These are phyloP conservation scores for Eutrema japonicum DNA, from an alignment of 345 rosid genomes.

Conservation along the genomic window DNA sequence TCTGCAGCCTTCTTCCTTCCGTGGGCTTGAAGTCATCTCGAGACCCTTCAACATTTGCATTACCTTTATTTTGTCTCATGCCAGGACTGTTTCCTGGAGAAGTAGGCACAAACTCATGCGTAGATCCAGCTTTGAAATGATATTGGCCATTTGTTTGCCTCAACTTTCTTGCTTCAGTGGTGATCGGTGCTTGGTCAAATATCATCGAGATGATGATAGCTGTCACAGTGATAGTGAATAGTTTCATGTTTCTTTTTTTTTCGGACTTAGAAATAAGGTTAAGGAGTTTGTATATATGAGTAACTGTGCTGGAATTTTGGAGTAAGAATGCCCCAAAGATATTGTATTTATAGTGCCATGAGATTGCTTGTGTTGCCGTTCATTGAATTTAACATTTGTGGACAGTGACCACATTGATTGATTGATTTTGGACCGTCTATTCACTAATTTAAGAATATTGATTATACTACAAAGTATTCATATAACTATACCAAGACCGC, in stretches of 20 bases:
- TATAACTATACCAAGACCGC: background rate
- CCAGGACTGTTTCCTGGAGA: slow-evolving; percentile 53
- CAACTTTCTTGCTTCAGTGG: slow-evolving; percentile 36
- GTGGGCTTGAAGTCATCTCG: slow-evolving; percentile 21
- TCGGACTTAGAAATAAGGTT: background rate
- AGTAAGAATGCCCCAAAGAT: slow-evolving; percentile 23
- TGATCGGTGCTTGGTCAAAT: slow-evolving; percentile 20
- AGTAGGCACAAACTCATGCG: slow-evolving; percentile 46
- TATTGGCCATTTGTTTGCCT: slow-evolving; percentile 16
- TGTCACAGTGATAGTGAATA: slow-evolving; percentile 23
- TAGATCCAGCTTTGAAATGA: slow-evolving; percentile 22
- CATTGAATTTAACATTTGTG: slow-evolving; percentile 17
- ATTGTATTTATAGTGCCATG: slow-evolving; percentile 37
- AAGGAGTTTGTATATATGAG: slow-evolving; percentile 30
- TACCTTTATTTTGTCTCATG: slow-evolving; percentile 40
- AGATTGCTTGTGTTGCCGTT: slow-evolving; percentile 29
- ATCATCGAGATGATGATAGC: slow-evolving; percentile 25
- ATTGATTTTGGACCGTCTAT: slow-evolving; percentile 44
- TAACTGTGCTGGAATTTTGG: slow-evolving; percentile 16
- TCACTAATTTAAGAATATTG: slow-evolving; percentile 25
- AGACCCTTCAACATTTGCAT: slow-evolving; percentile 12
- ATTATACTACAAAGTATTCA: slow-evolving; percentile 25
- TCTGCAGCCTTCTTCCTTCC: slow-evolving; percentile 27
- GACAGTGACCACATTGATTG: slow-evolving; percentile 25
- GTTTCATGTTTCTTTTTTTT: slow-evolving; percentile 19